Percentiles rank a stretch among this genome's conserved stretches.
Evolutionary conservation across 805 yeast species (phyloP).

Genomic region (Candida ficus): DNA sequence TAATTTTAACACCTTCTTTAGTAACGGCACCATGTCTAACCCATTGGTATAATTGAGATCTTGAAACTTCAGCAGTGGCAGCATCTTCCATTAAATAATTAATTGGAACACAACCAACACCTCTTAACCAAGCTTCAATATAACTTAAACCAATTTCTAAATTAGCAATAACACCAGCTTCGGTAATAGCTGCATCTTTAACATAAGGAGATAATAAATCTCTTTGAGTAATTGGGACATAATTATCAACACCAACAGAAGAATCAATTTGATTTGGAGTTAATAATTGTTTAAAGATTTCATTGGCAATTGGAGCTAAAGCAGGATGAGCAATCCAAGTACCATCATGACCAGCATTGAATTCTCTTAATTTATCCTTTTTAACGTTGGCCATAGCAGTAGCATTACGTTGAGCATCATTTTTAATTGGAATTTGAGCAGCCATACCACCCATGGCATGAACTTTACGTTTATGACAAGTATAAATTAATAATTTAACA

Average conservation of each 20-base stretch:
- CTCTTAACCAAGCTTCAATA: conserved; percentile 84
- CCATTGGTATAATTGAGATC: conserved; percentile 83
- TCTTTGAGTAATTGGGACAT: conserved; percentile 43
- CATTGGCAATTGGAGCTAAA: conserved; percentile 64
- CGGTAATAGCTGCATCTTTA: conserved; percentile 58
- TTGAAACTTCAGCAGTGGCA: conserved; percentile 83
- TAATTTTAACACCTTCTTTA: conserved; percentile 54
- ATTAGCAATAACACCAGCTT: conserved; percentile 65
- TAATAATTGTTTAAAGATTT: conserved; percentile 73
- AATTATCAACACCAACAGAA: conserved; percentile 29
- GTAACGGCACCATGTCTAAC: conserved; percentile 61
- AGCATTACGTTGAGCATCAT: conserved; percentile 57
- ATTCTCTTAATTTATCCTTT: conserved; percentile 73
- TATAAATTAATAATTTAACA: conserved; percentile 65
- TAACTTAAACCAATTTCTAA: conserved; percentile 72
- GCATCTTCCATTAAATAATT: conserved; percentile 87
- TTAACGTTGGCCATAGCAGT: conserved; percentile 69
- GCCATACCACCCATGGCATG: conserved; percentile 94
- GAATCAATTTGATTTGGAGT: conserved; percentile 70
- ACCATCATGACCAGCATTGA: conserved; percentile 77
- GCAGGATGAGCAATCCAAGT: conserved; percentile 92
- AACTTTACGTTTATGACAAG: conserved; percentile 73
- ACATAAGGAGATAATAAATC: conserved; percentile 63
- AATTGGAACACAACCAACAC: conserved; percentile 81
- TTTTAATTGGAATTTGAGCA: conserved; percentile 77